These are phyloP conservation scores for Lithospermum erythrorhizon DNA, from an alignment of 257 asterid genomes.

Conservation along the genomic window DNA sequence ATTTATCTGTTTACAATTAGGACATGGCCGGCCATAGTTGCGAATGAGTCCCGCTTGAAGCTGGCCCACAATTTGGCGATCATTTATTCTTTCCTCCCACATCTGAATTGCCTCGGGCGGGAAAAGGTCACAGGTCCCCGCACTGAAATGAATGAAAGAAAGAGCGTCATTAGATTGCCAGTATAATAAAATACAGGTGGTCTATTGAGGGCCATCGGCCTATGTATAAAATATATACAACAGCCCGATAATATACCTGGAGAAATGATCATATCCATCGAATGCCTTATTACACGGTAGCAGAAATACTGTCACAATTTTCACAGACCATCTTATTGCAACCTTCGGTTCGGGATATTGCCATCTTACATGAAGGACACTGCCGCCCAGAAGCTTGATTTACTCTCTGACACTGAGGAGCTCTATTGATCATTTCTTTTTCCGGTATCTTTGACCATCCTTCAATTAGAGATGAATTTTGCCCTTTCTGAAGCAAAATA, in stretches of 20 bases:
- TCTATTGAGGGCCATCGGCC: slow-evolving; percentile 1
- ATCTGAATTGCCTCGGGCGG: slow-evolving; percentile 47
- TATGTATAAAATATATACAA: background rate
- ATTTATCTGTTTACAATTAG: slow-evolving; percentile 56
- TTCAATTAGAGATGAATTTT: slow-evolving; percentile 40
- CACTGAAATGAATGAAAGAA: slow-evolving; percentile 26
- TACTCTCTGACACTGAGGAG: slow-evolving; percentile 51
- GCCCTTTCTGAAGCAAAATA: slow-evolving; percentile 51
- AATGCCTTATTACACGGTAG: slow-evolving; percentile 61
- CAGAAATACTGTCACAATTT: slow-evolving; percentile 71
- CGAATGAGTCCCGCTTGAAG: slow-evolving; percentile 28
- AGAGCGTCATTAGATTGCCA: slow-evolving; percentile 11
- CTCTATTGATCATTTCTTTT: slow-evolving; percentile 63
- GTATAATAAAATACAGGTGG: background rate
- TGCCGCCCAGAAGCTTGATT: slow-evolving; percentile 48
- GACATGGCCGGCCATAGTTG: slow-evolving; percentile 44
- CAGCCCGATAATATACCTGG: slow-evolving; percentile 33
- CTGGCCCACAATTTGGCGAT: slow-evolving; percentile 41
- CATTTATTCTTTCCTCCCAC: slow-evolving; percentile 65
- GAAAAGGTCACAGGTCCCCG: slow-evolving; percentile 57
- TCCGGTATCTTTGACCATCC: slow-evolving; percentile 54
- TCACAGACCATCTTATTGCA: slow-evolving; percentile 83
- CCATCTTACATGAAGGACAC: slow-evolving; percentile 91
- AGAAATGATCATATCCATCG: slow-evolving; percentile 80
- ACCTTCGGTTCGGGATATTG: slow-evolving; percentile 74